phyloP scores from a whole-genome alignment of 2,329 filamentous ascomycete genomes.

The Domatiomyces globalis region DNA sequence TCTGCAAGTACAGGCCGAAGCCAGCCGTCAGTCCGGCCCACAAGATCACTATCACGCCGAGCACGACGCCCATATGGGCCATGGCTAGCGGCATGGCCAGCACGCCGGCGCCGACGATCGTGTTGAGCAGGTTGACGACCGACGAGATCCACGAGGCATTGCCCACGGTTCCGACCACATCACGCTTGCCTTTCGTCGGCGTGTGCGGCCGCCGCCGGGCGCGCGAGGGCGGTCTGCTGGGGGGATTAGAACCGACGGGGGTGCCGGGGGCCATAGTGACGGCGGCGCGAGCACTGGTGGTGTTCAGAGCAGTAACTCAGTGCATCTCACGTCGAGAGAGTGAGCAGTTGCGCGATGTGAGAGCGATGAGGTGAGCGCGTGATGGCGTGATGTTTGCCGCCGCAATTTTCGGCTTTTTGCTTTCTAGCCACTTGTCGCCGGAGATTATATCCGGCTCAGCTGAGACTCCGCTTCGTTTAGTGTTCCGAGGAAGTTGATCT shows the following conservation, averaged over 20 bases:
- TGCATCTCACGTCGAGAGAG: background rate
- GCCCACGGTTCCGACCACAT: slow-evolving; percentile 47
- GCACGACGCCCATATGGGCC: slow-evolving; percentile 83
- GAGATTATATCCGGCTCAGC: background rate
- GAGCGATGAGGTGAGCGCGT: background rate
- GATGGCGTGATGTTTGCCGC: background rate
- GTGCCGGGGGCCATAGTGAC: slow-evolving; percentile 2
- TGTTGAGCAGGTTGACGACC: slow-evolving; percentile 90
- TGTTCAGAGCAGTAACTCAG: background rate
- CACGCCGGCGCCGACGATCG: slow-evolving; percentile 87
- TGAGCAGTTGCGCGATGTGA: background rate
- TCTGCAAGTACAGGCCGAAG: slow-evolving; percentile 89
- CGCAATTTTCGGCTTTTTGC: background rate
- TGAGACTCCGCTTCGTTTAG: too few relatives aligned
- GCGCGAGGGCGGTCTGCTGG: slow-evolving; percentile 12
- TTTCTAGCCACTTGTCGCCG: background rate
- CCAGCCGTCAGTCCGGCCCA: slow-evolving; percentile 84
- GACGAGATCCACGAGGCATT: slow-evolving; percentile 82
- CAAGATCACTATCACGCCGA: slow-evolving; percentile 69
- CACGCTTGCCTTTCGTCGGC: slow-evolving; percentile 44
- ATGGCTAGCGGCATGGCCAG: slow-evolving; percentile 92
- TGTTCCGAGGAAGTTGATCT: too few relatives aligned
- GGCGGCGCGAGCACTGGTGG: background rate
- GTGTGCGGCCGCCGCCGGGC: slow-evolving; percentile 12
- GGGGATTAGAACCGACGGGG: slow-evolving; percentile 2